phyloP scores from a whole-genome alignment of 192 early-diverging fungal species.

The Chytriomyces confervae region DNA sequence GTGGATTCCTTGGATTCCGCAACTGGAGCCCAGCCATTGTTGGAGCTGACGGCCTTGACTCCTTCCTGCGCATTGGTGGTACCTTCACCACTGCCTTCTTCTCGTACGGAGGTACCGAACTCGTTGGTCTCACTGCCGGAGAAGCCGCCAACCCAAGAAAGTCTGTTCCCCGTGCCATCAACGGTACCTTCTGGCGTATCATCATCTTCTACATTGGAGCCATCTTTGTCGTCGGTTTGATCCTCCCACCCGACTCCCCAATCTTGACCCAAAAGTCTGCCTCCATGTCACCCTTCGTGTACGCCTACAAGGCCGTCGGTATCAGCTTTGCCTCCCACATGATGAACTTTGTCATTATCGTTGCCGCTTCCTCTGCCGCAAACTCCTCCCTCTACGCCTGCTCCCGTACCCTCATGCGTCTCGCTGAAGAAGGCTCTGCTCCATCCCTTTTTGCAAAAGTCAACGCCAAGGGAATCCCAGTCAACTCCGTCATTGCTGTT shows the following conservation, averaged over 20 bases:
- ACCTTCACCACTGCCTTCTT: conserved; percentile 75
- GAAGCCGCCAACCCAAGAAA: conserved; percentile 84
- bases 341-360: conserved; percentile 78
- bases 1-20: conserved; percentile 40
- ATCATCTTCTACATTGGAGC: conserved; percentile 72
- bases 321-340: conserved; percentile 59
- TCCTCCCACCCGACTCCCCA: conserved; percentile 71
- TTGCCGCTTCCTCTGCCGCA: conserved; percentile 73
- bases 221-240: conserved; percentile 69
- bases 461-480: conserved; percentile 63
- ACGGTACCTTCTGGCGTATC: conserved; percentile 79
- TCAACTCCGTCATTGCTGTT: conserved; percentile 25
- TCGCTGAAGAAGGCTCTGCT: conserved; percentile 68
- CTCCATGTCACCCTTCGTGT: conserved; percentile 67
- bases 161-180: conserved; percentile 34
- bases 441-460: conserved; percentile 58
- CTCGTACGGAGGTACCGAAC: conserved; percentile 55
- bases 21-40: conserved; percentile 48
- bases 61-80: conserved; percentile 62
- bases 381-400: conserved; percentile 80
- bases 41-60: neutral
- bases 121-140: conserved; percentile 90
- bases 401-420: conserved; percentile 65
- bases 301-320: conserved; percentile 64
- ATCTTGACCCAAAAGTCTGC: conserved; percentile 56